Evolutionary conservation across 169 alveolate species (phyloP), one percentile per base, ranked within the genome.

Genomic region (Cryptosporidium bovis): DNA sequence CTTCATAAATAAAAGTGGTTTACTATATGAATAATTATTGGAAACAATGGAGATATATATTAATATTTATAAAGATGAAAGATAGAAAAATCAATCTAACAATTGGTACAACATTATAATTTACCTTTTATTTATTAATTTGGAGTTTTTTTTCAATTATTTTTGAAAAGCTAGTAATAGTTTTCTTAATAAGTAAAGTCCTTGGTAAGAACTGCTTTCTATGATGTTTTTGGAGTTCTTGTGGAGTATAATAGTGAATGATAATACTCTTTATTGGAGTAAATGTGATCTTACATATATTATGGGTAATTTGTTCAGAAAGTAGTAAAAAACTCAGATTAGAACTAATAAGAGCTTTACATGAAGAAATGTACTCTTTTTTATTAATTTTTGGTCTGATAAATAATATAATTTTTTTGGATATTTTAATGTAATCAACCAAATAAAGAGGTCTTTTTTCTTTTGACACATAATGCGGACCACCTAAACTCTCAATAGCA

Each of bases 191-290:
- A 51, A 69, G 51, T 12, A 27, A 15, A 12, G 40, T 6, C 13
- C 83, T 69, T n/a, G 66, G 66, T 15, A 24, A 18, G 33, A 69
- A 69, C 29, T 69, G 83, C 29, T 69, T 69, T 51, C 56, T 69
- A 20, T 69, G 83, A 16, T 51, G 29, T 13, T 51, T 36, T 20
- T 69, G 83, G 16, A 69, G 83, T 50, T 69, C 66, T 24, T 51
- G 31, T 53, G 83, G 83, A 7, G 60, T 53, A 24, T 69, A 66
- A 51, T 69, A 69, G 34, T 69, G 83, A 15, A 53, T 15, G 7
- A 69, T 64, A 7, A 69, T 66, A 33, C 27, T 53, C 7, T 51
- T 3, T 6, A 69, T 36, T 24, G 55, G 29, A 8, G 51, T 69
- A 7, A 66, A 51, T 12, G 83, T 69, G 13, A 18, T 20, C 34